A percentile compares a stretch with the other conserved stretches of the same genome.
These are phyloP conservation scores for Pleurotus cornucopiae DNA, from an alignment of 768 basidiomycete species.

Conservation along the genomic window DNA sequence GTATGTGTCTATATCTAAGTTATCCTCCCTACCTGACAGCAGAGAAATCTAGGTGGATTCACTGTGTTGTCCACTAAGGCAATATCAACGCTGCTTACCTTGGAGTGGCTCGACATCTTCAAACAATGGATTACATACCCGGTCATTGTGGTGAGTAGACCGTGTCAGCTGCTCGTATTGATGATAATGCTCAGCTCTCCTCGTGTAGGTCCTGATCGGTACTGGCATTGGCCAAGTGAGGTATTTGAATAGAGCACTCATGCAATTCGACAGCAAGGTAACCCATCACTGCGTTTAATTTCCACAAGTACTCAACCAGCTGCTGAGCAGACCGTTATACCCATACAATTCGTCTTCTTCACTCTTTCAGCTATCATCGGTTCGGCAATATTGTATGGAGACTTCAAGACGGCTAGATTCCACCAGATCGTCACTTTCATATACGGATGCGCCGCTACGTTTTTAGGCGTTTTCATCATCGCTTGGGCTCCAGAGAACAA, in stretches of 20 bases:
- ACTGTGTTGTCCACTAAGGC: slow-evolving; percentile 95
- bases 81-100: slow-evolving; percentile 78
- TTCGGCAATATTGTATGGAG: slow-evolving; percentile 90
- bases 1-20: slow-evolving; percentile 27
- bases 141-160: slow-evolving; percentile 55
- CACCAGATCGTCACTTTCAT: slow-evolving; percentile 81
- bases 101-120: slow-evolving; percentile 75
- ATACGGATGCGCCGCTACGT: slow-evolving; percentile 87
- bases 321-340: slow-evolving; percentile 71
- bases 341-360: slow-evolving; percentile 93
- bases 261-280: slow-evolving; percentile 92
- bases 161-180: background rate
- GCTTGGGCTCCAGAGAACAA: slow-evolving; percentile 51
- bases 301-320: background rate
- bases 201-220: slow-evolving; percentile 52
- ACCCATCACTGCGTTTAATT: slow-evolving; percentile 7
- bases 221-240: slow-evolving; percentile 84
- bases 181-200: slow-evolving; percentile 9
- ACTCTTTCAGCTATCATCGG: slow-evolving; percentile 91
- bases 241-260: slow-evolving; percentile 83
- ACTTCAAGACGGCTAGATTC: slow-evolving; percentile 81
- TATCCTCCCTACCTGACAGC: background rate
- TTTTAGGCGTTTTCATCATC: slow-evolving; percentile 85
- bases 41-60: slow-evolving; percentile 63
- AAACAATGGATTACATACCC: slow-evolving; percentile 82